Conservation (phyloP, 2,329 filamentous ascomycete species). For the Diaporthe ampelina region DNA sequence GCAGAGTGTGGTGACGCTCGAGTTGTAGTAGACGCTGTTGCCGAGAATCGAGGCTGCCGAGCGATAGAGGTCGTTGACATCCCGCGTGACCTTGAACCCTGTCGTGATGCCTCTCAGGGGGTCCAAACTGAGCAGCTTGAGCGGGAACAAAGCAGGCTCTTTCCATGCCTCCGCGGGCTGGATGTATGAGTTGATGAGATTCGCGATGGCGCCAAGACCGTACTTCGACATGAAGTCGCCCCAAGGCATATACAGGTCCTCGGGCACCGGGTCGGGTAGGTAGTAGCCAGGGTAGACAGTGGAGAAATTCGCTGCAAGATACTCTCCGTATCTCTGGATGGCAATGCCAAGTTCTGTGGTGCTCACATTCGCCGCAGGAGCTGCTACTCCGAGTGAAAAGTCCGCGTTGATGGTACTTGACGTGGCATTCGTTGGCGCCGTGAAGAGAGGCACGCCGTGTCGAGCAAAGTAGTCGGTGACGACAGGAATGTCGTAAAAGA, state of each 20-base stretch:
- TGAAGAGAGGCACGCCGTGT: slow-evolving; percentile 17
- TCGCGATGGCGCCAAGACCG: slow-evolving; percentile 35
- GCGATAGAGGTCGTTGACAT: slow-evolving; percentile 33
- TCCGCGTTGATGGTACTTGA: slow-evolving; percentile 20
- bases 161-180: slow-evolving; percentile 13
- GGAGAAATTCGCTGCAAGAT: slow-evolving; percentile 28
- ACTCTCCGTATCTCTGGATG: slow-evolving; percentile 11
- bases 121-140: slow-evolving; percentile 24
- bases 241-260: slow-evolving; percentile 32
- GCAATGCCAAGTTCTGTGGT: slow-evolving; percentile 8
- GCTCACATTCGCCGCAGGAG: slow-evolving; percentile 18
- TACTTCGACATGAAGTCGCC: slow-evolving; percentile 26
- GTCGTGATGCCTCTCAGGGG: slow-evolving; percentile 10
- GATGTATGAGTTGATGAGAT: slow-evolving; percentile 17
- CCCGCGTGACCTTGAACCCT: slow-evolving; percentile 27
- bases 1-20: neutral
- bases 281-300: slow-evolving; percentile 40
- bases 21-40: slow-evolving; percentile 30
- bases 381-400: slow-evolving; percentile 21
- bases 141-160: slow-evolving; percentile 27
- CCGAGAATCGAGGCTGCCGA: slow-evolving; percentile 31
- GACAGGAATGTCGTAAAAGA: slow-evolving; percentile 45
- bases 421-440: slow-evolving; percentile 1
- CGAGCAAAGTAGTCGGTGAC: slow-evolving; percentile 61
- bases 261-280: slow-evolving; percentile 34